These are phyloP conservation scores for Saturnispora hagleri DNA, from an alignment of 805 yeast genomes.

Conservation along the genomic window DNA sequence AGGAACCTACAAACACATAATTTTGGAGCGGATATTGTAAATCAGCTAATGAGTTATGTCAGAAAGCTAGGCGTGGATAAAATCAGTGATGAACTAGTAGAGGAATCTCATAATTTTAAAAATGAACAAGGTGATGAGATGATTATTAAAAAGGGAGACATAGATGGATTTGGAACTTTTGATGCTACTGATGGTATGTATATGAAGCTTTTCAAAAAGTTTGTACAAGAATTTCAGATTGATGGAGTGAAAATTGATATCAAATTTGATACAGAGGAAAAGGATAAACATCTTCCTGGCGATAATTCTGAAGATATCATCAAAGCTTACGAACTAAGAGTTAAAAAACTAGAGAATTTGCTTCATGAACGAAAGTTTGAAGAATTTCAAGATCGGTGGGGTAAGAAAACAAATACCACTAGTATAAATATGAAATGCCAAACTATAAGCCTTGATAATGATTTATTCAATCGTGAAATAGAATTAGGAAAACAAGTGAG, in stretches of 20 bases:
- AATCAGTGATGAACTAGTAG: slow-evolving; percentile 30
- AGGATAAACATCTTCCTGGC: background rate
- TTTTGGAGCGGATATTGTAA: slow-evolving; percentile 27
- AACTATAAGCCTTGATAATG: slow-evolving; percentile 5
- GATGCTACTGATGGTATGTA: slow-evolving; percentile 27
- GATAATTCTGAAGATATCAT: slow-evolving; percentile 32
- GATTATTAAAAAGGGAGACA: slow-evolving; percentile 17
- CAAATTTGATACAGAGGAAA: slow-evolving; percentile 16
- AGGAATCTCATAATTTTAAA: slow-evolving; percentile 13
- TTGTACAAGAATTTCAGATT: slow-evolving; percentile 37
- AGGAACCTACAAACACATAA: slow-evolving; percentile 24
- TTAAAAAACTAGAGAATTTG: slow-evolving; percentile 66
- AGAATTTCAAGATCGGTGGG: slow-evolving; percentile 35
- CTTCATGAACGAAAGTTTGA: slow-evolving; percentile 65
- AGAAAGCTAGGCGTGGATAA: slow-evolving; percentile 23
- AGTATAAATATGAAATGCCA: slow-evolving; percentile 6
- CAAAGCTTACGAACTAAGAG: slow-evolving; percentile 59
- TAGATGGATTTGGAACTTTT: slow-evolving; percentile 25
- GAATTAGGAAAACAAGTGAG: slow-evolving; percentile 19
- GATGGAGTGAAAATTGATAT: slow-evolving; percentile 29
- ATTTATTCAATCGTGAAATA: slow-evolving; percentile 10
- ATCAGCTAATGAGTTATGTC: slow-evolving; percentile 31
- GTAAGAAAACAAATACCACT: slow-evolving; percentile 13
- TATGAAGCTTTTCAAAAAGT: slow-evolving; percentile 32
- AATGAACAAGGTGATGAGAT: slow-evolving; percentile 18